Percentiles rank a stretch among this genome's conserved stretches.
These are phyloP conservation scores for Metarhizium guizhouense DNA, from an alignment of 2,329 filamentous ascomycete species.

Conservation along the genomic window DNA sequence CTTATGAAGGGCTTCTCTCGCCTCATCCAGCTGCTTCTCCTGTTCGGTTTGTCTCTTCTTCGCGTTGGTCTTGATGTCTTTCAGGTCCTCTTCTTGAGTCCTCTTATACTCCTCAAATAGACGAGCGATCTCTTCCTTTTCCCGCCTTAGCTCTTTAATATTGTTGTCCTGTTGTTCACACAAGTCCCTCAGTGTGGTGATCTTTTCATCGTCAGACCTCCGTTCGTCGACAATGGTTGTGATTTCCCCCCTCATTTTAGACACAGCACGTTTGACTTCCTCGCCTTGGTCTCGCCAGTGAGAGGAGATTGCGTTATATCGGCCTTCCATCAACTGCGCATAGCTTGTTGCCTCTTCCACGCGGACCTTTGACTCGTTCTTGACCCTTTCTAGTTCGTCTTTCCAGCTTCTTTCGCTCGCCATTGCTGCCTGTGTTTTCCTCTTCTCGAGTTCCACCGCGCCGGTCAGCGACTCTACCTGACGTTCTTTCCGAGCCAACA, in stretches of 20 bases:
- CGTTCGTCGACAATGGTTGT: constrained; percentile 45
- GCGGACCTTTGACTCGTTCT: constrained; percentile 49
- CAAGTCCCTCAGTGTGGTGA: constrained; percentile 56
- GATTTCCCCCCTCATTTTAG: constrained; percentile 44
- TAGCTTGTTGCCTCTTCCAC: constrained; percentile 58
- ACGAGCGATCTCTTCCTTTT: constrained; percentile 52
- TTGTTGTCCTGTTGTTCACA: constrained; percentile 67
- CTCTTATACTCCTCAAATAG: constrained; percentile 57
- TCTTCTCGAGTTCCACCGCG: constrained; percentile 55
- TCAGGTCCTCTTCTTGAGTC: constrained; percentile 53
- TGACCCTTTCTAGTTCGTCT: constrained; percentile 53
- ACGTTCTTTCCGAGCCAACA: constrained; percentile 63
- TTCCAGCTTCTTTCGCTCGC: constrained; percentile 53
- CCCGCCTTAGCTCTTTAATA: constrained; percentile 47
- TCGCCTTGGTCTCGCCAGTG: constrained; percentile 60
- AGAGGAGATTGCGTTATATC: constrained; percentile 57
- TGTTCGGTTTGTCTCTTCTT: constrained; percentile 52
- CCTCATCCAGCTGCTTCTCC: constrained; percentile 46
- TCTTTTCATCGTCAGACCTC: constrained; percentile 51
- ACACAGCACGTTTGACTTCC: constrained; percentile 45
- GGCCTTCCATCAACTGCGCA: constrained; percentile 59
- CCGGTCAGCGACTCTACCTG: constrained; percentile 62
- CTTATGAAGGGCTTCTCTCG: constrained; percentile 54
- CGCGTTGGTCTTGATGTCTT: constrained; percentile 49
- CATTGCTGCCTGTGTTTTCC: constrained; percentile 49